These are phyloP conservation scores for Geotrichum fermentans DNA, from an alignment of 1,139 yeast species.

Conservation along the genomic window DNA sequence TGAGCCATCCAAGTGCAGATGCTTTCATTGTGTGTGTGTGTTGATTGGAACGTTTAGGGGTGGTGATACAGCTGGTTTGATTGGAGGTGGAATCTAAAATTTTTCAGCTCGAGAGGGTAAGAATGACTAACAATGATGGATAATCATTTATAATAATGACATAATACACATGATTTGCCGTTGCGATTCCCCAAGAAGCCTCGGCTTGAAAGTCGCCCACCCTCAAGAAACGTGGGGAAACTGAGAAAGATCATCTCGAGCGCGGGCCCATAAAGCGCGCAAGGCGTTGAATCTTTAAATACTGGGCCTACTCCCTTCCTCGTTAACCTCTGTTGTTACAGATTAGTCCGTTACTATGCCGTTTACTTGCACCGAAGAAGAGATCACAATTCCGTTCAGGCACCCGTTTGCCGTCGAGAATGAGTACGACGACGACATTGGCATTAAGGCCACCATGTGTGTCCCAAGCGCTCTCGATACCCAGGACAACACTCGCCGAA, in stretches of 20 bases:
- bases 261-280: too few relatives aligned
- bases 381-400: conserved; percentile 16
- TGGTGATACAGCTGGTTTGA: not conserved
- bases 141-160: too few relatives aligned
- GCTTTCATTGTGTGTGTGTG: not conserved
- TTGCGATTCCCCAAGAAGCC: too few relatives aligned
- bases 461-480: conserved; percentile 9
- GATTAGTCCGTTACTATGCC: not conserved
- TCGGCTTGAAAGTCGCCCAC: too few relatives aligned
- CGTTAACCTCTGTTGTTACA: too few relatives aligned
- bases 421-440: conserved; percentile 7
- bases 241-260: not conserved
- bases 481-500: not conserved
- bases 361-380: conserved; percentile 14
- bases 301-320: too few relatives aligned
- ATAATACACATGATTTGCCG: too few relatives aligned
- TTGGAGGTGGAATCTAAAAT: conserved; percentile 9
- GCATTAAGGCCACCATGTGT: conserved; percentile 19
- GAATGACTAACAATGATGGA: not conserved
- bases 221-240: not conserved
- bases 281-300: too few relatives aligned
- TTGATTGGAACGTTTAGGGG: not conserved
- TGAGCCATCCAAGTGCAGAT: conserved; percentile 9
- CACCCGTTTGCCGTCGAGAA: conserved; percentile 18
- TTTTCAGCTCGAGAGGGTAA: conserved; percentile 1